Percentiles rank a stretch among this genome's conserved stretches.
These are phyloP conservation scores for Aspergillus tubingensis DNA, from an alignment of 2,329 filamentous ascomycete species.

Conservation along the genomic window DNA sequence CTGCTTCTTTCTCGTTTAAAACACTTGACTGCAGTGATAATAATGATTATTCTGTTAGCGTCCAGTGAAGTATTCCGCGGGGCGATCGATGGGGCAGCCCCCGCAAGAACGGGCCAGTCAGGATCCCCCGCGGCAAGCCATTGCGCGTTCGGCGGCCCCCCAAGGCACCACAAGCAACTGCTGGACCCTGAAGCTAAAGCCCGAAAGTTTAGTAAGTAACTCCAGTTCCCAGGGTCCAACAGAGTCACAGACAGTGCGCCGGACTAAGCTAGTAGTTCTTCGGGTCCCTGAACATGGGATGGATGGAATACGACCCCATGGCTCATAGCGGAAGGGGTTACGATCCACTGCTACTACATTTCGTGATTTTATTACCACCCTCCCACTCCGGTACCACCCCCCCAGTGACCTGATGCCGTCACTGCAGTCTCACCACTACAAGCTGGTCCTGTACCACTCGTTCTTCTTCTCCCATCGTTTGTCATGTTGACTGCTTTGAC, in stretches of 20 bases:
- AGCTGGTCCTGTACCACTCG: background rate
- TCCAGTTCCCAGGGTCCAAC: background rate
- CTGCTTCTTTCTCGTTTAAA: background rate
- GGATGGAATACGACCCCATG: background rate
- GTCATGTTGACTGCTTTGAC: background rate
- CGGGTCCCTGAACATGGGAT: too few relatives aligned
- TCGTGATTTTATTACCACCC: background rate
- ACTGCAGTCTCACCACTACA: constrained; percentile 3
- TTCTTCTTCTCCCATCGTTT: background rate
- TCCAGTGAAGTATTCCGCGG: background rate
- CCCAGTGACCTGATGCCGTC: constrained; percentile 6
- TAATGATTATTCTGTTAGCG: background rate
- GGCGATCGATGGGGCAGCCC: background rate
- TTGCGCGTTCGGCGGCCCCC: background rate
- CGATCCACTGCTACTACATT: constrained; percentile 1
- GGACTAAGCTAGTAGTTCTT: background rate
- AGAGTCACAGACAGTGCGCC: background rate
- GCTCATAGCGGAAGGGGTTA: background rate
- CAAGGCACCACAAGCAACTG: background rate
- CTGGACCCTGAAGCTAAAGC: background rate
- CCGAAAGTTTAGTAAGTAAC: background rate
- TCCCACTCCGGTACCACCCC: background rate
- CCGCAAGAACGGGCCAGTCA: background rate
- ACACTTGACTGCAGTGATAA: background rate
- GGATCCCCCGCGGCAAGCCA: background rate